phyloP scores from a whole-genome alignment of 2,329 filamentous ascomycete genomes.

The Clonostachys rosea region DNA sequence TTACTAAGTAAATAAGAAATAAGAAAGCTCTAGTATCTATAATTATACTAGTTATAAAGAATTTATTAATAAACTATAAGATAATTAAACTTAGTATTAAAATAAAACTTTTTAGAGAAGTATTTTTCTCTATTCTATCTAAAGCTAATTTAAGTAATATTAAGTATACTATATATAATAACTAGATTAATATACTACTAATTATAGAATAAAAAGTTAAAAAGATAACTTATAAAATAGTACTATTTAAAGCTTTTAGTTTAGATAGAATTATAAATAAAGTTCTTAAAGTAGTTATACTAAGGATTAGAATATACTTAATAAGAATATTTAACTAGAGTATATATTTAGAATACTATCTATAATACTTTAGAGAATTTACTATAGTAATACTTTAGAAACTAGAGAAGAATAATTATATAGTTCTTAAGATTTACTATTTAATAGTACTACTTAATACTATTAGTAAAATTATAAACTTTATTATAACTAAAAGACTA shows the following conservation, averaged over 20 bases:
- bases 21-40: no score
- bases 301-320: not conserved
- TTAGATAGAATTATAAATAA: not conserved
- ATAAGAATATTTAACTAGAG: not conserved
- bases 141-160: no score
- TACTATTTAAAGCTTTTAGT: not conserved
- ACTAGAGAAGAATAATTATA: not conserved
- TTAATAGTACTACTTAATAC: not conserved
- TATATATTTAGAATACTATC: not conserved
- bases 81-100: no score
- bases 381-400: not conserved
- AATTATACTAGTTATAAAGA: not conserved
- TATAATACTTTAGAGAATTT: not conserved
- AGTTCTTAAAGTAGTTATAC: not conserved
- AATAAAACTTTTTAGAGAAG: no score
- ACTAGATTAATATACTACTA: not conserved
- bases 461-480: not conserved
- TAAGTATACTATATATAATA: not conserved
- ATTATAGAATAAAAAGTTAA: not conserved
- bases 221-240: not conserved
- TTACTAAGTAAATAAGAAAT: not conserved
- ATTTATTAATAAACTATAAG: no score
- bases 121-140: no score
- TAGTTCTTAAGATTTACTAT: not conserved
- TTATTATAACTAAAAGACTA: not conserved